Conservation (phyloP, 2,329 filamentous ascomycete genomes). For the Byssochlamys sp. region DNA sequence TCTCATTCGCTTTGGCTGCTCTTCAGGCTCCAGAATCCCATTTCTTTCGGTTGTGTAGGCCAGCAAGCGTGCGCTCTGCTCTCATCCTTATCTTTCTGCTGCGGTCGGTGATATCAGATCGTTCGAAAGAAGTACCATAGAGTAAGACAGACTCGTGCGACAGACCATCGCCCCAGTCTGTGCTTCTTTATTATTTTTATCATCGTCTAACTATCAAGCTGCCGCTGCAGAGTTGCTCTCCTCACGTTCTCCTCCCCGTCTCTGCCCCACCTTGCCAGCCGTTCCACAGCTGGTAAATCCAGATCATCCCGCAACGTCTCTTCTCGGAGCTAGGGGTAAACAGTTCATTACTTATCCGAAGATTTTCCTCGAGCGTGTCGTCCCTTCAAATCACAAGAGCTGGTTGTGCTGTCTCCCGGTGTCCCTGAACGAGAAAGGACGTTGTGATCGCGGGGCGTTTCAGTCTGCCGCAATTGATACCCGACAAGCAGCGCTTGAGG, state of each 20-base stretch:
- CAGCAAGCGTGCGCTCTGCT: not conserved
- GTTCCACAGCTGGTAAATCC: not conserved
- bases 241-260: not conserved
- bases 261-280: not conserved
- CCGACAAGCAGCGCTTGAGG: not conserved
- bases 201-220: not conserved
- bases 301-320: not conserved
- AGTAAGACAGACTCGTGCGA: not conserved
- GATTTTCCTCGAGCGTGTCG: not conserved
- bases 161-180: not conserved
- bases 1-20: not conserved
- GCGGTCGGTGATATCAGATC: not conserved
- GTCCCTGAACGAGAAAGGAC: not conserved
- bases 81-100: not conserved
- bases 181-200: not conserved
- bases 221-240: slow-evolving; percentile 1
- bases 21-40: not conserved
- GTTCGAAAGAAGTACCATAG: not conserved
- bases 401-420: not conserved
- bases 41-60: not conserved
- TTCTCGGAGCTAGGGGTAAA: not conserved
- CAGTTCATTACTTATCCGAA: not conserved
- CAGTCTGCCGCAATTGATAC: not conserved
- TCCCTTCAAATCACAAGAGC: not conserved
- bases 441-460: not conserved